Evolutionary conservation across 2,329 filamentous ascomycete genomes (phyloP).

Genomic region (Verticillium klebahnii): DNA sequence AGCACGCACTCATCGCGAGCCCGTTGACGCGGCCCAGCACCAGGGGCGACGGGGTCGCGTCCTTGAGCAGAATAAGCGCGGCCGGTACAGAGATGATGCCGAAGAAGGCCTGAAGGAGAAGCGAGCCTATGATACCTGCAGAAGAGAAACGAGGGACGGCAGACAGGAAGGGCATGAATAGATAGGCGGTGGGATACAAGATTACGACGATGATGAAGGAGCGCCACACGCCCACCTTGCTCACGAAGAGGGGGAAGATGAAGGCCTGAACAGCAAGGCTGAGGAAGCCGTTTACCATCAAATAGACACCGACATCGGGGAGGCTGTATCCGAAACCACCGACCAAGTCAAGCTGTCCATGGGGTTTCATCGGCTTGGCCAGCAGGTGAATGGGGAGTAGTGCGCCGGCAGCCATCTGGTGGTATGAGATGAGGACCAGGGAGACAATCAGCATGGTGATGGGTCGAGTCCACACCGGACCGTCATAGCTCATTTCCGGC

Average conservation of each 20-base stretch:
- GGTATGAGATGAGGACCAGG: slow-evolving; percentile 36
- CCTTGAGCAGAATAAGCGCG: slow-evolving; percentile 67
- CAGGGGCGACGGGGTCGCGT: slow-evolving; percentile 58
- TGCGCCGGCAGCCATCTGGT: slow-evolving; percentile 39
- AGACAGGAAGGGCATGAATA: slow-evolving; percentile 64
- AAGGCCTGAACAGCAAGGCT: slow-evolving; percentile 69
- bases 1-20: slow-evolving; percentile 67
- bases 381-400: slow-evolving; percentile 38
- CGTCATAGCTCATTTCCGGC: slow-evolving; percentile 14
- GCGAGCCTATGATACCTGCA: slow-evolving; percentile 59
- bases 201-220: slow-evolving; percentile 61
- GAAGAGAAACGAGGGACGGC: slow-evolving; percentile 54
- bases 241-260: slow-evolving; percentile 62
- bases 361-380: slow-evolving; percentile 24
- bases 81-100: slow-evolving; percentile 66
- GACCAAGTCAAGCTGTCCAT: slow-evolving; percentile 32
- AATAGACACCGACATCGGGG: slow-evolving; percentile 62
- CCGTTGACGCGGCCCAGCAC: slow-evolving; percentile 69
- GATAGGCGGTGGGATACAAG: slow-evolving; percentile 62
- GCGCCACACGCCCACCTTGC: slow-evolving; percentile 61
- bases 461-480: slow-evolving; percentile 30
- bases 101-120: slow-evolving; percentile 61
- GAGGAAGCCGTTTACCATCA: slow-evolving; percentile 66
- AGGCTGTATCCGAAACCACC: slow-evolving; percentile 62
- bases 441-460: slow-evolving; percentile 36